A percentile compares a stretch with the other conserved stretches of the same genome.
Conservation (phyloP, 2,329 filamentous ascomycete genomes). For the Diaporthe caulivora region DNA sequence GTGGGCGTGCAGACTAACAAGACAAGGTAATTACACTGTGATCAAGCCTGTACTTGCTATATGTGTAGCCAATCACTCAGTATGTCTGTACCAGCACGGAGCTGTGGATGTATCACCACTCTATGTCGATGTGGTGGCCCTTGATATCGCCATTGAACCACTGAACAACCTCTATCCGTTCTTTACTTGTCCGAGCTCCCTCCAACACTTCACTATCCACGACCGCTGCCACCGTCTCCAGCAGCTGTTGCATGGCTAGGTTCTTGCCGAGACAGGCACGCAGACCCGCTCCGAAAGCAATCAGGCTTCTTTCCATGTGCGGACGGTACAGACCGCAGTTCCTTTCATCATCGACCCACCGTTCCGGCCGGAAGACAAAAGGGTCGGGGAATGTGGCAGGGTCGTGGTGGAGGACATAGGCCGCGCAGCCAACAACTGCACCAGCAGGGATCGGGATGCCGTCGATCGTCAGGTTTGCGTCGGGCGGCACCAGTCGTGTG, state of each 20-base stretch:
- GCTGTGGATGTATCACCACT: background rate
- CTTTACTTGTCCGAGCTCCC: slow-evolving; percentile 25
- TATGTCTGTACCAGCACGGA: background rate
- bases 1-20: background rate
- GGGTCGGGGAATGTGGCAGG: slow-evolving; percentile 41
- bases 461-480: slow-evolving; percentile 54
- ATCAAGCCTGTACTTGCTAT: background rate
- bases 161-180: slow-evolving; percentile 34
- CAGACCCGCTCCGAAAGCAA: slow-evolving; percentile 43
- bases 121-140: slow-evolving; percentile 33
- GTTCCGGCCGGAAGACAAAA: slow-evolving; percentile 40
- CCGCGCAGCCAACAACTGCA: slow-evolving; percentile 72
- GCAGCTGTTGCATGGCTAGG: slow-evolving; percentile 39
- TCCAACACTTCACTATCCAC: slow-evolving; percentile 22
- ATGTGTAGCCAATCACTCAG: background rate
- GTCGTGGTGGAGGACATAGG: slow-evolving; percentile 67
- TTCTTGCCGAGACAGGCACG: slow-evolving; percentile 44
- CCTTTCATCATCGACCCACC: slow-evolving; percentile 39
- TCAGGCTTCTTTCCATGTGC: slow-evolving; percentile 30
- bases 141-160: slow-evolving; percentile 39
- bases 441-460: slow-evolving; percentile 66
- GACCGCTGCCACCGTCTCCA: slow-evolving; percentile 1
- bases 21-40: background rate
- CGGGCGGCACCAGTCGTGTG: slow-evolving; percentile 34
- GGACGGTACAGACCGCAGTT: background rate